Conservation (phyloP, 2,329 filamentous ascomycete genomes). For the Colletotrichum karsti region DNA sequence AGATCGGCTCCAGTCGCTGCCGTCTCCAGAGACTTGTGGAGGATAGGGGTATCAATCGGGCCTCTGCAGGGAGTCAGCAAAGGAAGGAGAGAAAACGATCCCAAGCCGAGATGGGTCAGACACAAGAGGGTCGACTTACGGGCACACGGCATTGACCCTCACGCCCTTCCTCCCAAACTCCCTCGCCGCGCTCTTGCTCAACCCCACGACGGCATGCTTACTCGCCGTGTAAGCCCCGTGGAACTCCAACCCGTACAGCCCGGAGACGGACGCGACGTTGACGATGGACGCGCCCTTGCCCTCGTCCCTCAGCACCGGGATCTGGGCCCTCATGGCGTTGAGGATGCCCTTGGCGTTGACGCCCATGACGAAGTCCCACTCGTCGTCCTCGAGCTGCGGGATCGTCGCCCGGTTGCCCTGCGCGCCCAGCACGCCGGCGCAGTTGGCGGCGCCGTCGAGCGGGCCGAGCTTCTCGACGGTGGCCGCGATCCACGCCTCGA, state of each 20-base stretch:
- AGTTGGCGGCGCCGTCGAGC: conserved; percentile 54
- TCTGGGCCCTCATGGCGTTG: conserved; percentile 58
- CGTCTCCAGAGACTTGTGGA: background rate
- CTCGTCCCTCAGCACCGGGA: conserved; percentile 47
- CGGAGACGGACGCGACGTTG: conserved; percentile 52
- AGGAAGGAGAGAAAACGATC: too few species aligned
- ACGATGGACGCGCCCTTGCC: conserved; percentile 50
- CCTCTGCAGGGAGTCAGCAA: conserved; percentile 4
- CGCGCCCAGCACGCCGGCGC: conserved; percentile 34
- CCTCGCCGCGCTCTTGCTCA: conserved; percentile 40
- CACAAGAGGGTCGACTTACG: conserved; percentile 34
- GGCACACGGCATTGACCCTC: conserved; percentile 36
- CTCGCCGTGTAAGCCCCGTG: conserved; percentile 41
- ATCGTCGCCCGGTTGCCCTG: conserved; percentile 26
- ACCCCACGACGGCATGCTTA: conserved; percentile 41
- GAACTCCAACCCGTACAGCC: conserved; percentile 43
- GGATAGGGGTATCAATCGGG: conserved; percentile 24
- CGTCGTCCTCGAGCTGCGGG: conserved; percentile 43
- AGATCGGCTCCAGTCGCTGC: conserved; percentile 22
- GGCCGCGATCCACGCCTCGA: conserved; percentile 38
- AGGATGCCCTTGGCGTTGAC: conserved; percentile 59
- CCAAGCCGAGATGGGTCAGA: too few species aligned
- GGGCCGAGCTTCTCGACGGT: conserved; percentile 44
- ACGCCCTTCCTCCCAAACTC: conserved; percentile 35
- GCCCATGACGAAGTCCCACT: conserved; percentile 51